Conservation (phyloP, 2,329 filamentous ascomycete genomes). For the Fusarium paranaense region DNA sequence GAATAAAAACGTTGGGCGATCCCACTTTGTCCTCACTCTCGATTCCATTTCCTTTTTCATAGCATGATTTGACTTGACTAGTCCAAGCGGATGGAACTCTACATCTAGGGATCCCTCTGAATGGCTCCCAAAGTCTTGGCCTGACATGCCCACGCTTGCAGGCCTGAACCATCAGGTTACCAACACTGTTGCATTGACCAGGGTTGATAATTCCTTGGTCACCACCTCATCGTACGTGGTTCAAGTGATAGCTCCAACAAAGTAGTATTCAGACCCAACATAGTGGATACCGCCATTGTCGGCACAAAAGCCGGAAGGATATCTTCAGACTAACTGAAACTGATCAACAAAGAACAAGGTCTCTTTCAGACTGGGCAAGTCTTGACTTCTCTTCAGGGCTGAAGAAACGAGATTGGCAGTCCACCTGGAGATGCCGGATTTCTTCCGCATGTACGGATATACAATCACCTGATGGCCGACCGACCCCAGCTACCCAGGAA, state of each 20-base stretch:
- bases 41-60: not conserved
- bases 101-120: not conserved
- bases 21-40: not conserved
- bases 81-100: not conserved
- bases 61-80: not conserved
- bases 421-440: not conserved
- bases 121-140: not conserved
- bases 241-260: not conserved
- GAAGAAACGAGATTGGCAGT: not conserved
- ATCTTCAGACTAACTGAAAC: not conserved
- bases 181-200: not conserved
- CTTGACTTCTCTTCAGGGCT: not conserved
- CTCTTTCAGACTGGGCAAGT: not conserved
- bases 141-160: not conserved
- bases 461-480: not conserved
- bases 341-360: not conserved
- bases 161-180: not conserved
- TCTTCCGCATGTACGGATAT: not conserved
- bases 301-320: not conserved
- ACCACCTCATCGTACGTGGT: not conserved
- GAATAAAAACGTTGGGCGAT: not conserved
- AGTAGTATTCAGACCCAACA: not conserved
- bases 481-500: not conserved
- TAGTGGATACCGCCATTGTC: not conserved
- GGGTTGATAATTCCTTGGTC: not conserved